Evolutionary conservation across 352 stramenopile species (phyloP).

Genomic region (Peronospora belbahrii): DNA sequence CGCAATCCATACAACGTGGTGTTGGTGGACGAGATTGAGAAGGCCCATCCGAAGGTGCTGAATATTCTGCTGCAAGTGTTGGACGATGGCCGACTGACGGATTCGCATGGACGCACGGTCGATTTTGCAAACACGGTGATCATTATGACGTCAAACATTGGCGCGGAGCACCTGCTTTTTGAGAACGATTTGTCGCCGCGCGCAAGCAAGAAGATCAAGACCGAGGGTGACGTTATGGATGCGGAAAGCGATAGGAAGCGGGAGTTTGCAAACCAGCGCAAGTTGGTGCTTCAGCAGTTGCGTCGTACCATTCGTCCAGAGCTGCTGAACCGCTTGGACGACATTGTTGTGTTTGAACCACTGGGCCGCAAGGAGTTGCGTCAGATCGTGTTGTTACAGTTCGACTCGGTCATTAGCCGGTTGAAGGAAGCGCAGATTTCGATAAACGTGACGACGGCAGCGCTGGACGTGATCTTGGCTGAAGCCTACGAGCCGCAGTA

Average conservation of each 20-base stretch:
- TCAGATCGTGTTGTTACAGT: constrained; percentile 90
- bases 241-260: constrained; percentile 21
- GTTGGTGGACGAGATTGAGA: constrained; percentile 97
- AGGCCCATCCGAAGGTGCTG: constrained; percentile 93
- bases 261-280: constrained; percentile 46
- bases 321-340: constrained; percentile 94
- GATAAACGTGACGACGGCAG: constrained; percentile 65
- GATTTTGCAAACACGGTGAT: constrained; percentile 97
- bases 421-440: constrained; percentile 65
- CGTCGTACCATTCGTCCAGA: constrained; percentile 89
- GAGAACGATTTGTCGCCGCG: constrained; percentile 43
- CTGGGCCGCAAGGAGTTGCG: constrained; percentile 84
- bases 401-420: constrained; percentile 80
- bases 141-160: constrained; percentile 97
- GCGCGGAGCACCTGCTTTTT: constrained; percentile 86
- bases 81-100: constrained; percentile 96
- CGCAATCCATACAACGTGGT: constrained; percentile 95
- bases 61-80: constrained; percentile 96
- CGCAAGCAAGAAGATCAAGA: constrained; percentile 55
- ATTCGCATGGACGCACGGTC: constrained; percentile 92
- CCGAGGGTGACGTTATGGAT: constrained; percentile 22
- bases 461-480: constrained; percentile 88
- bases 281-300: constrained; percentile 85
- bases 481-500: constrained; percentile 91
- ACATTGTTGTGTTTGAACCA: constrained; percentile 95